A percentile compares a stretch with the other conserved stretches of the same genome.
Conservation (phyloP, 2,329 filamentous ascomycete genomes). For the Periconia sp. region DNA sequence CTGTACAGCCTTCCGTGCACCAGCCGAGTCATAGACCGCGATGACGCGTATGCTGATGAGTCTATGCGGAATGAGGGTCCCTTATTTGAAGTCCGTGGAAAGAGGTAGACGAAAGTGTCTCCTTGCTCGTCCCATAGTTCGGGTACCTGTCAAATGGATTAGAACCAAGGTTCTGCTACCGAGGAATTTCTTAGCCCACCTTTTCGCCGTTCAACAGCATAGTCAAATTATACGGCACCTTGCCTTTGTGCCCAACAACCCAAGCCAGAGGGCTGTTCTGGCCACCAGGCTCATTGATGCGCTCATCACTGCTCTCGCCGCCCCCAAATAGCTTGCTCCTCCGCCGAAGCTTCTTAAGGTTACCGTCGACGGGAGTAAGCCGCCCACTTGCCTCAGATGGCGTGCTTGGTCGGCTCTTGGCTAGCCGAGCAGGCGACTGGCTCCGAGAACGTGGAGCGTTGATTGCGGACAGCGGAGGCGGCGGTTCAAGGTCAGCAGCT, state of each 20-base stretch:
- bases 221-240: slow-evolving; percentile 61
- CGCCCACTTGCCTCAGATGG: slow-evolving; percentile 14
- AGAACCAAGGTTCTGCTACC: slow-evolving; percentile 3
- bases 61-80: slow-evolving; percentile 67
- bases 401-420: slow-evolving; percentile 31
- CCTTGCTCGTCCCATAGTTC: slow-evolving; percentile 69
- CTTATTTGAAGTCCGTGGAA: slow-evolving; percentile 61
- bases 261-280: slow-evolving; percentile 54
- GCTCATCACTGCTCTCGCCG: slow-evolving; percentile 30
- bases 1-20: slow-evolving; percentile 61
- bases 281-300: slow-evolving; percentile 13
- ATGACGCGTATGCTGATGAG: slow-evolving; percentile 64
- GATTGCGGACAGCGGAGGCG: slow-evolving; percentile 29
- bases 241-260: slow-evolving; percentile 64
- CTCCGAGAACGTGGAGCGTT: slow-evolving; percentile 26
- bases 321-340: slow-evolving; percentile 43
- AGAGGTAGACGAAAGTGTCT: slow-evolving; percentile 69
- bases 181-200: slow-evolving; percentile 47
- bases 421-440: slow-evolving; percentile 28
- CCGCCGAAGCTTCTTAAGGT: slow-evolving; percentile 41
- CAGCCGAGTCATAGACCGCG: slow-evolving; percentile 60
- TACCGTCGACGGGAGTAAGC: slow-evolving; percentile 20
- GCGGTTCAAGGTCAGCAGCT: slow-evolving; percentile 40
- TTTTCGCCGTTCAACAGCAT: slow-evolving; percentile 58
- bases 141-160: slow-evolving; percentile 48